phyloP scores from a whole-genome alignment of 2,329 filamentous ascomycete genomes.

The Aspergillus chevalieri region DNA sequence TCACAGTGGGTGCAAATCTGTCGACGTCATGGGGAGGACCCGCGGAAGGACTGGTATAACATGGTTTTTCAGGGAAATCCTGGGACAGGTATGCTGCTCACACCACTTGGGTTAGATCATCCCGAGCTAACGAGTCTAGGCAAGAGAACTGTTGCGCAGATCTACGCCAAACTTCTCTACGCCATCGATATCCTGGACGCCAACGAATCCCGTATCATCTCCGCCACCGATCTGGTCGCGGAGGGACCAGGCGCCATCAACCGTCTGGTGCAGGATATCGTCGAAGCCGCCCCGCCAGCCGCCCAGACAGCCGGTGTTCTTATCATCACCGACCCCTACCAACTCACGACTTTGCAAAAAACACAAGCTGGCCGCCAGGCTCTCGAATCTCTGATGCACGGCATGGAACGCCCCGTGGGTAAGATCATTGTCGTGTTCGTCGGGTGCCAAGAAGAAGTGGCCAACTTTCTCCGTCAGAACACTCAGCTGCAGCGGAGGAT shows the following conservation, averaged over 20 bases:
- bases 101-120: neutral
- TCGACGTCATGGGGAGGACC: slow-evolving; percentile 15
- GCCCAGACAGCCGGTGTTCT: slow-evolving; percentile 10
- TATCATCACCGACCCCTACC: slow-evolving; percentile 11
- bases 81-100: slow-evolving; percentile 8
- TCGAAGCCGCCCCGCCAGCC: slow-evolving; percentile 2
- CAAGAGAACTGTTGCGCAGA: slow-evolving; percentile 12
- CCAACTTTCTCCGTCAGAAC: slow-evolving; percentile 9
- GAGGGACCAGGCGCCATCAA: slow-evolving; percentile 6
- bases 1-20: slow-evolving; percentile 16
- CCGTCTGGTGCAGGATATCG: slow-evolving; percentile 7
- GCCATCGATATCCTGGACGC: slow-evolving; percentile 12
- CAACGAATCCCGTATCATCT: slow-evolving; percentile 7
- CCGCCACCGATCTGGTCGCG: slow-evolving; percentile 10
- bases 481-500: slow-evolving; percentile 9
- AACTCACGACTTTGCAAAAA: slow-evolving; percentile 1
- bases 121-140: slow-evolving; percentile 1
- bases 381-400: slow-evolving; percentile 9
- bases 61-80: slow-evolving; percentile 15
- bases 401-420: slow-evolving; percentile 10
- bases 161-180: slow-evolving; percentile 17
- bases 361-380: slow-evolving; percentile 3
- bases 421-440: slow-evolving; percentile 13
- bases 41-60: slow-evolving; percentile 16
- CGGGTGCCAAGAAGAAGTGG: slow-evolving; percentile 6